A percentile compares a stretch with the other conserved stretches of the same genome.
phyloP scores from a whole-genome alignment of 305 asterid genomes.

The Fraxinus dipetala region DNA sequence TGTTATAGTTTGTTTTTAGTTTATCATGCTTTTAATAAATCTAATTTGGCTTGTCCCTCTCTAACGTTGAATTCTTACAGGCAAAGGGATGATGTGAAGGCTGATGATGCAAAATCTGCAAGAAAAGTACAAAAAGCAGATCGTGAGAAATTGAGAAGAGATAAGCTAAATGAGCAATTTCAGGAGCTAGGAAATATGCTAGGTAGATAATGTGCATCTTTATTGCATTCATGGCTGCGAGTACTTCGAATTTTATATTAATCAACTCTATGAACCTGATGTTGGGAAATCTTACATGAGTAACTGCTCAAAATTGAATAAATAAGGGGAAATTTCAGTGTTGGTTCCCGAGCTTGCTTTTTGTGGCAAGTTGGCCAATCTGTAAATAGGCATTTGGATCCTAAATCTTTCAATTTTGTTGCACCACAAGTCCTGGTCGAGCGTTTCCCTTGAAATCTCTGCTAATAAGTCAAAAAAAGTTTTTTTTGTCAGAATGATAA shows the following conservation, averaged over 20 bases:
- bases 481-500: neutral
- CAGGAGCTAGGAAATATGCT: conserved; percentile 76
- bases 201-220: conserved; percentile 41
- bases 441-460: neutral
- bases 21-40: neutral
- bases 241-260: neutral
- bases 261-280: neutral
- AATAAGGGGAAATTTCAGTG: neutral
- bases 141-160: conserved; percentile 94
- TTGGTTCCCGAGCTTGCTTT: neutral
- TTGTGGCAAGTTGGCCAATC: neutral
- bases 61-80: neutral
- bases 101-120: conserved; percentile 32
- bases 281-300: neutral
- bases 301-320: neutral
- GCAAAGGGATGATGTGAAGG: neutral
- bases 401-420: neutral
- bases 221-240: neutral
- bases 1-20: neutral
- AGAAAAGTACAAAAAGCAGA: conserved; percentile 93
- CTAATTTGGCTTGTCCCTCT: neutral
- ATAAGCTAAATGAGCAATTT: conserved; percentile 88
- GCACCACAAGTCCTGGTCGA: neutral
- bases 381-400: neutral
- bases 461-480: neutral